A percentile compares a stretch with the other conserved stretches of the same genome.
Evolutionary conservation across 176 grass and related monocot genomes (phyloP).

Genomic region (Themeda triandra): DNA sequence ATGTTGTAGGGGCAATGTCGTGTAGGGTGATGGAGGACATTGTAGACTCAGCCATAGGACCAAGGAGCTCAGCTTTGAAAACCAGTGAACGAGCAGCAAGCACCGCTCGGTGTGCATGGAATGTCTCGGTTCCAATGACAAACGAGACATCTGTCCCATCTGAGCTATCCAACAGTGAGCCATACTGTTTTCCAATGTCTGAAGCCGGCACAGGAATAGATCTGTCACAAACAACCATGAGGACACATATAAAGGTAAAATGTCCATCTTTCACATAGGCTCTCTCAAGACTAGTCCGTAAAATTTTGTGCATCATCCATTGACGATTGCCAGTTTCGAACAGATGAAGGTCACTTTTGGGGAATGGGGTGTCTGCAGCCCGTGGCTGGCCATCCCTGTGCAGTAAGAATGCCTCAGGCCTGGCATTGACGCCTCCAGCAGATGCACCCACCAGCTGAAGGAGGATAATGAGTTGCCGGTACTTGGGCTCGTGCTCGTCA

Average conservation of each 20-base stretch:
- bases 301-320: neutral
- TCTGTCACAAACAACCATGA: neutral
- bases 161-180: neutral
- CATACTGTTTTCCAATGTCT: neutral
- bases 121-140: neutral
- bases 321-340: too few species aligned
- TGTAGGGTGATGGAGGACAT: neutral
- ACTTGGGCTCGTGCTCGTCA: neutral
- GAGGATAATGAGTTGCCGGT: neutral
- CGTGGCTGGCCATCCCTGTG: neutral
- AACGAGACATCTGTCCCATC: neutral
- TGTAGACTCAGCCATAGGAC: neutral
- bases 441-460: neutral
- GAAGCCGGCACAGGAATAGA: neutral
- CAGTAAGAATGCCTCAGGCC: constrained; percentile 10
- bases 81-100: neutral
- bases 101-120: neutral
- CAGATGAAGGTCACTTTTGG: too few species aligned
- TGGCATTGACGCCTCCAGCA: neutral
- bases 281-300: neutral
- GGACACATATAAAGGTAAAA: constrained; percentile 4
- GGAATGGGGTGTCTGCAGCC: neutral
- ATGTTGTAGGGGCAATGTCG: neutral
- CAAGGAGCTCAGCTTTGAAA: neutral
- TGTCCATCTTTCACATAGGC: constrained; percentile 1